Base-by-base conservation (phyloP, 2,329 filamentous ascomycete species). In the Verticillium longisporum region DNA sequence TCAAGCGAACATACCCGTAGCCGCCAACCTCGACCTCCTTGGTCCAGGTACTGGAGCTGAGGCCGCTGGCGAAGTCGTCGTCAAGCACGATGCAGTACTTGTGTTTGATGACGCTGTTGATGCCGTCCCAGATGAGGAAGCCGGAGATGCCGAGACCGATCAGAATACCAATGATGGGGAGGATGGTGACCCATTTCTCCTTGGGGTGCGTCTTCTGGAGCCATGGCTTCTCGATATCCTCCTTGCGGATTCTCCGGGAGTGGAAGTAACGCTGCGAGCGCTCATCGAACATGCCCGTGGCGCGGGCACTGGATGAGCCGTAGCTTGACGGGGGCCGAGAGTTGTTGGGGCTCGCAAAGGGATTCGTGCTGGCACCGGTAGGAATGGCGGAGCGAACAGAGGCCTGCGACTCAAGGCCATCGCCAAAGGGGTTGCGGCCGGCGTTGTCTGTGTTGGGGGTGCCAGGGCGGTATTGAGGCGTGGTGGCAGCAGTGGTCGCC, bases 171-270 rank as follows among this genome's bases (percentile, higher is more conserved):
- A 91, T 71, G 53, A 92, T 70, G 2, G 91, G 91, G 61, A 96
- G 83, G 64, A 94, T 92, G 2, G 88, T 92, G 9, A 91, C 87
- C 91, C 91, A 95, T 77, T 92, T 95, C 80, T 94, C 89, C 72
- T 87, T 89, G 13, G 88, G 87, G 66, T 93, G 88, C 61, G 80
- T 86, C 70, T 87, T 88, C n/a, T 83, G 75, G 45, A 89, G 75
- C 91, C 91, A 95, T 13, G 91, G 89, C 75, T 90, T 88, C 71
- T 92, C 88, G 3, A 91, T 74, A 57, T 90, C 84, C 53, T 85
- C 89, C 71, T 91, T 91, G 71, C 81, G 83, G 37, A 94, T 83
- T 63, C 89, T 79, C 62, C 89, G 81, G 18, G 89, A 92, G 73
- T 88, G 88, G 71, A 93, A 94, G 75, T 88, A 92, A 59, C 81